Evolutionary conservation across 2,329 filamentous ascomycete species (phyloP).

Genomic region (Diaporthe vexans): DNA sequence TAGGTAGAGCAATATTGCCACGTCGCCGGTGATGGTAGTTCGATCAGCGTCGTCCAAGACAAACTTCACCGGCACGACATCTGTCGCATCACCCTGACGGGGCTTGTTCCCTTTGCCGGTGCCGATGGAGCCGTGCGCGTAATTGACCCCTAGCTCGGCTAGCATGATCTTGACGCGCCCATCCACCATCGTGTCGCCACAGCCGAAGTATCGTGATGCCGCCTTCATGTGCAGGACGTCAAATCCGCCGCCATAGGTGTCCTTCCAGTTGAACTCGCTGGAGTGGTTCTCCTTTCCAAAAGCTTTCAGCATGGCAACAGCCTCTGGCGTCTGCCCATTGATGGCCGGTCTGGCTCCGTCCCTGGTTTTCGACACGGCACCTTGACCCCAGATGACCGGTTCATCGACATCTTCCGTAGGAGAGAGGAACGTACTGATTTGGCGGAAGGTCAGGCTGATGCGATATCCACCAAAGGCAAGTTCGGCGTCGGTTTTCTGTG

Average conservation of each 20-base stretch:
- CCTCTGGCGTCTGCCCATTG: constrained; percentile 77
- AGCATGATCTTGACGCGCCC: constrained; percentile 65
- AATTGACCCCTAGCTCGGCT: constrained; percentile 61
- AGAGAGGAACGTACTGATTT: constrained; percentile 85
- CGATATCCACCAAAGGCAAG: constrained; percentile 80
- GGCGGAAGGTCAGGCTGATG: constrained; percentile 92
- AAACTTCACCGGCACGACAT: constrained; percentile 60
- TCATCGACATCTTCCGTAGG: constrained; percentile 52
- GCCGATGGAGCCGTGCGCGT: constrained; percentile 59
- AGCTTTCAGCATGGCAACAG: constrained; percentile 78
- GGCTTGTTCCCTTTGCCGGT: background rate
- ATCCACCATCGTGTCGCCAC: constrained; percentile 62
- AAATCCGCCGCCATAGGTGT: constrained; percentile 83
- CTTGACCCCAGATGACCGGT: constrained; percentile 89
- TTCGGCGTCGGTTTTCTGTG: constrained; percentile 79
- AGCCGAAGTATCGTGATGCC: constrained; percentile 65
- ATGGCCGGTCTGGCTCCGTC: constrained; percentile 73
- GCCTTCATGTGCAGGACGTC: constrained; percentile 81
- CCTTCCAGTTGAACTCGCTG: constrained; percentile 80
- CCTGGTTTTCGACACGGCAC: constrained; percentile 78
- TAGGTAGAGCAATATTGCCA: constrained; percentile 72
- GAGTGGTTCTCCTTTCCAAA: constrained; percentile 90
- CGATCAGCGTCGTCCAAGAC: constrained; percentile 66
- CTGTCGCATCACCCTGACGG: constrained; percentile 42
- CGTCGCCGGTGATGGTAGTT: constrained; percentile 63